Conservation (phyloP, 345 rosid genomes). For the Hypericum androsaemum region DNA sequence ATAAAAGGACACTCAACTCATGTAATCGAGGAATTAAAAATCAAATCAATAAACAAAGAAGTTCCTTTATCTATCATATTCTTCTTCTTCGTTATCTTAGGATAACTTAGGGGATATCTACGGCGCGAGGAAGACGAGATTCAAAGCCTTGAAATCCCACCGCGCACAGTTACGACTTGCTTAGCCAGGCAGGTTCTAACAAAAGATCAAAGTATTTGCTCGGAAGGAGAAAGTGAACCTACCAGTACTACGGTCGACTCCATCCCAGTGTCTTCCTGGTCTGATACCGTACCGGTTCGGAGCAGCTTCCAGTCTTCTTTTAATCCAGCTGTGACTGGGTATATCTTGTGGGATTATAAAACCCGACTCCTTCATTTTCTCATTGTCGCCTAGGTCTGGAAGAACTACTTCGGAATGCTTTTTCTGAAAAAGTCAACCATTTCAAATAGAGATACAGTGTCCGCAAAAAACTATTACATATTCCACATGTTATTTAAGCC, state of each 20-base stretch:
- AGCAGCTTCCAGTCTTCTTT: constrained; percentile 68
- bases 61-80: no score
- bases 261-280: constrained; percentile 99
- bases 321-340: constrained; percentile 80
- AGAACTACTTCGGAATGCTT: constrained; percentile 39
- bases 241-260: constrained; percentile 90
- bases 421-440: constrained; percentile 34
- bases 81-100: no score
- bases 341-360: constrained; percentile 74
- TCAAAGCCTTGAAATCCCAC: no score
- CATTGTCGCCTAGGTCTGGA: constrained; percentile 64
- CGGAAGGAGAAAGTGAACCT: constrained; percentile 10
- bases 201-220: no score
- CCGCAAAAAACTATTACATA: constrained; percentile 1
- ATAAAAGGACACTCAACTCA: no score
- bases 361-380: constrained; percentile 87
- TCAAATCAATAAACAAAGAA: no score
- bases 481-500: no score
- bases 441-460: constrained; percentile 8
- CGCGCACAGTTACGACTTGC: no score
- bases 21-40: no score
- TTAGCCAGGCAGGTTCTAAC: no score
- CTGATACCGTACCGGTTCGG: constrained; percentile 75
- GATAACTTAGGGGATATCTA: no score
- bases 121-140: no score